phyloP scores from a whole-genome alignment of 2,329 filamentous ascomycete species.

The Pezicula carpinea region DNA sequence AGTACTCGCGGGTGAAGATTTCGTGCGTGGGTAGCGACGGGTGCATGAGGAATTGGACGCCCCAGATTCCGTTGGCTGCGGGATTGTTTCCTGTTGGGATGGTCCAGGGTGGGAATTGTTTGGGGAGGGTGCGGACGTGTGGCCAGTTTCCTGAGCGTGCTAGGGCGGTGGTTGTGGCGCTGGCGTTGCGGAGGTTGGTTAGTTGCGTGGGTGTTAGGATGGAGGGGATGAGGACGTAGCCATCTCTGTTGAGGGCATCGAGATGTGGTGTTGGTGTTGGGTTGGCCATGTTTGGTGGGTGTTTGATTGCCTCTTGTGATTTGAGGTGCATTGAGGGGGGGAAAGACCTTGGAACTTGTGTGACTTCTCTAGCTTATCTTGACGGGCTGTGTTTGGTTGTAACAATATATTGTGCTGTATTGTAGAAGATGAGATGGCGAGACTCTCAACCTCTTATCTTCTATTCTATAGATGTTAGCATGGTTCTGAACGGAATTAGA shows the following conservation, averaged over 20 bases:
- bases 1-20: constrained; percentile 67
- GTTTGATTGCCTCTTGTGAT: too few species aligned
- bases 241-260: constrained; percentile 56
- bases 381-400: too few species aligned
- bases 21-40: constrained; percentile 59
- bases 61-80: constrained; percentile 70
- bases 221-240: constrained; percentile 69
- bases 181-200: constrained; percentile 53
- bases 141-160: constrained; percentile 74
- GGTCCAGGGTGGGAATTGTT: constrained; percentile 89
- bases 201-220: constrained; percentile 56
- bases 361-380: too few species aligned
- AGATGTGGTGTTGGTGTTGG: constrained; percentile 8
- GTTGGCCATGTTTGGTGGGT: too few species aligned
- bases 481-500: too few species aligned
- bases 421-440: too few species aligned
- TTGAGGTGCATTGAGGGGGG: too few species aligned
- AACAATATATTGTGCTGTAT: too few species aligned
- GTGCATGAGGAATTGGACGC: constrained; percentile 80
- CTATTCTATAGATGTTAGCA: too few species aligned
- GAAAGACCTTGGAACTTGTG: too few species aligned
- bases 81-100: constrained; percentile 32
- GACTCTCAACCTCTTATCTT: too few species aligned
- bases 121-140: constrained; percentile 76
- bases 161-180: constrained; percentile 49